Base-by-base conservation (phyloP, 78 protist species). In the Dictyostelium capitatum region DNA sequence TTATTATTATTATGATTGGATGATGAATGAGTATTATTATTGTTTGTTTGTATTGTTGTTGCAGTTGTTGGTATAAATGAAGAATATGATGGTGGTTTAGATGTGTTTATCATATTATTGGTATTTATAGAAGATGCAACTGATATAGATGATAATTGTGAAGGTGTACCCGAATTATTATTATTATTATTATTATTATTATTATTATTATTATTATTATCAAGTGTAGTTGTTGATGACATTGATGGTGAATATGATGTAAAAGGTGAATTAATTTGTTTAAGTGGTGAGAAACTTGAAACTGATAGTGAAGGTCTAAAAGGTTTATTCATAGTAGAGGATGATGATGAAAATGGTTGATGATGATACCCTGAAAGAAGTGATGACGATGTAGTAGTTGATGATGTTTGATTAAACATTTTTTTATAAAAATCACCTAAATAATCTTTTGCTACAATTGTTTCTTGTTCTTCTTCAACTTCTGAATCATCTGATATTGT, bases 361-460 rank as follows among this genome's bases (percentile, higher is more conserved):
- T 59, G 25, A 2, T 37, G 43, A 37, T 37, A 37, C 1, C 43
- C 43, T 37, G 43, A 37, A 37, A 37, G 43, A 59, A 59, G n/a
- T 23, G 69, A 59, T n/a, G 69, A 14, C 6, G 25, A 23, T 56
- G 65, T 0, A 7, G 25, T 8, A 59, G 32, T 30, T 23, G 25
- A 23, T 23, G 69, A 14, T 7, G 69, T 59, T 23, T 30, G 32
- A 59, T 30, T 59, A 9, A 59, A 23, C 25, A 59, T 14, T 12
- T 59, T 59, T n/a, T 59, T 59, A 59, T 59, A 59, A 59, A 59
- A 59, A 59, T 59, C 32, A 59, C 69, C 69, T 30, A 59, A 59
- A 3, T 23, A 25, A 59, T 59, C 69, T 30, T 59, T 59, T 59
- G 69, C n/a, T 19, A 30, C n/a, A 23, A 30, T 59, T 23, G 25